Evolutionary conservation across 1,284 basidiomycete species (phyloP).

Genomic region (Ustilago lituana): DNA sequence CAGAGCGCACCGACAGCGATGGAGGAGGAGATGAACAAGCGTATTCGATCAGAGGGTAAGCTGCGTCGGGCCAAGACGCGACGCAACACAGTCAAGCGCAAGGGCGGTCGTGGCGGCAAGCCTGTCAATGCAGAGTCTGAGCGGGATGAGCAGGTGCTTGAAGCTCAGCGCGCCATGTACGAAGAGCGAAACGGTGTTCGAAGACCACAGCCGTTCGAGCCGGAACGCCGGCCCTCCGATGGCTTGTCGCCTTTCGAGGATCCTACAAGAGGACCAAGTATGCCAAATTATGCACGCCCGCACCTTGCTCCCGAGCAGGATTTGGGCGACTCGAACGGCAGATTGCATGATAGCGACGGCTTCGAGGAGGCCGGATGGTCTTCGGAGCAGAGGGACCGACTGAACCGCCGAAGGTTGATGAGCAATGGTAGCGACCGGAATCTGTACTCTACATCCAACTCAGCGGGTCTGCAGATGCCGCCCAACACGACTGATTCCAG

Average conservation of each 20-base stretch:
- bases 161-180: slow-evolving; percentile 48
- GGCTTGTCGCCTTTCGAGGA: slow-evolving; percentile 7
- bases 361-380: slow-evolving; percentile 12
- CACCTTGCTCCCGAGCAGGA: slow-evolving; percentile 16
- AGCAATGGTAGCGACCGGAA: background rate
- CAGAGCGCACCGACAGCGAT: slow-evolving; percentile 73
- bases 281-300: slow-evolving; percentile 1
- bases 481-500: slow-evolving; percentile 9
- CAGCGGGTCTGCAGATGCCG: slow-evolving; percentile 14
- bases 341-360: slow-evolving; percentile 1
- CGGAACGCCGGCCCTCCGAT: slow-evolving; percentile 17
- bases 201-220: slow-evolving; percentile 15
- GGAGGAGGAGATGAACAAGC: slow-evolving; percentile 74
- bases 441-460: slow-evolving; percentile 10
- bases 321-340: slow-evolving; percentile 17
- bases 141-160: slow-evolving; percentile 38
- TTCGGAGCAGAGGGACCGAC: slow-evolving; percentile 1
- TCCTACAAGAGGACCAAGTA: background rate
- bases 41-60: slow-evolving; percentile 77
- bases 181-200: slow-evolving; percentile 26
- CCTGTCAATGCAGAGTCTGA: slow-evolving; percentile 14
- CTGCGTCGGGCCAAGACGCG: slow-evolving; percentile 72
- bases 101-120: slow-evolving; percentile 32
- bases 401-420: background rate
- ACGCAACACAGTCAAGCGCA: slow-evolving; percentile 43